These are phyloP conservation scores for Macaranga tanarius DNA, from an alignment of 441 rosid genomes.

Conservation along the genomic window DNA sequence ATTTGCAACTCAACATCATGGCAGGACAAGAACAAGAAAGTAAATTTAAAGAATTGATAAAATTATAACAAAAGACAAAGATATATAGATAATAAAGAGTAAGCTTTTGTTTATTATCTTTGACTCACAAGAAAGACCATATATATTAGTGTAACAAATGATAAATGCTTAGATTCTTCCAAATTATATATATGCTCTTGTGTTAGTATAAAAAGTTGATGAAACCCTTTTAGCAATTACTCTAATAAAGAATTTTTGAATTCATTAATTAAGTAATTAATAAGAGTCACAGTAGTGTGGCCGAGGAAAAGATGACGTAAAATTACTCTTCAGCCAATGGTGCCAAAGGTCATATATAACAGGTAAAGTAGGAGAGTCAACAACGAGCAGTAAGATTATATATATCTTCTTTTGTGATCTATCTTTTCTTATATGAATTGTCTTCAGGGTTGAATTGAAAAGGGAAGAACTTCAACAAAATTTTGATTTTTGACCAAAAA, in stretches of 20 bases:
- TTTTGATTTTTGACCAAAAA: too few relatives aligned
- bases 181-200: background rate
- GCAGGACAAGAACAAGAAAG: slow-evolving; percentile 19
- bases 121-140: slow-evolving; percentile 19
- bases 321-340: background rate
- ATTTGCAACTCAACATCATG: slow-evolving; percentile 1
- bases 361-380: slow-evolving; percentile 2
- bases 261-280: slow-evolving; percentile 1
- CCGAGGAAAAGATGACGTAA: background rate
- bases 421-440: too few relatives aligned
- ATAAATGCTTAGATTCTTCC: slow-evolving; percentile 29
- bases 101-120: slow-evolving; percentile 16
- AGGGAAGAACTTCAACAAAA: too few relatives aligned
- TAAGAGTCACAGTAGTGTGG: background rate
- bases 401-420: too few relatives aligned
- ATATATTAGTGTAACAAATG: slow-evolving; percentile 10
- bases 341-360: background rate
- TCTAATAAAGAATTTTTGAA: background rate
- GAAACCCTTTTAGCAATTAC: background rate
- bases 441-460: too few relatives aligned
- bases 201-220: slow-evolving; percentile 21
- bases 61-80: slow-evolving; percentile 21
- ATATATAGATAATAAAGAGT: background rate
- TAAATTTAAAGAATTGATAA: background rate
- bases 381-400: too few relatives aligned